Base-by-base conservation (phyloP, 176 grass and related monocot genomes). In the Stipa capillata region DNA sequence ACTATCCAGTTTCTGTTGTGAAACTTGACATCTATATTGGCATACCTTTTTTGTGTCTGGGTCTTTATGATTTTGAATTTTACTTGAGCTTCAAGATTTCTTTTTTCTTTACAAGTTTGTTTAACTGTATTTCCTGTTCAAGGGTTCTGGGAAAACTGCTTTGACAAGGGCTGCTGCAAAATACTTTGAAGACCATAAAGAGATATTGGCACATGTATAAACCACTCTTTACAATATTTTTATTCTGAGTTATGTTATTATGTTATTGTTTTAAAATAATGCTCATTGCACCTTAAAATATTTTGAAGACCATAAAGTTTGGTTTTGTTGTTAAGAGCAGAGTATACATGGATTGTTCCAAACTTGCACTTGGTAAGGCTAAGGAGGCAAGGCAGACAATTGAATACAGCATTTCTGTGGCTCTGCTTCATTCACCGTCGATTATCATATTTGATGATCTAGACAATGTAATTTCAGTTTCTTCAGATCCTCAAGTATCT, bases 61-160 rank as follows among this genome's bases (percentile, higher is more conserved):
- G n/a, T 76, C 63, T 52, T 48, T 71, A 40, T 72, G 67, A 56
- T 36, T 81, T 60, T 65, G 32, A 65, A 77, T 57, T 60, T 28
- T 74, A 73, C 21, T 75, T 81, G 35, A 41, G 5, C 65, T 35
- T 31, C 39, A n/a, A 52, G 25, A 23, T 53, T 1, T 1, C 1
- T 50, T 78, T 71, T 27, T 63, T 11, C 61, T 23, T 43, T 62
- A 42, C 32, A 42, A 25, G 10, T 76, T 51, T 76, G 28, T 71
- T 12, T 65, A 40, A 51, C 65, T 80, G 44, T 11, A 29, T 59
- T 81, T 58, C 76, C 78, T 57, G 36, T 69, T 85, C 88, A 63
- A 97, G 95, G 95, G 91, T 82, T 94, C 89, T 79, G 95, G 95
- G 80, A 97, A 97, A 90, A 90, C 95, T 78, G 89, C 91, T 87